These are phyloP conservation scores for Fusarium chlamydosporum DNA, from an alignment of 2,329 filamentous ascomycete genomes.

Conservation along the genomic window DNA sequence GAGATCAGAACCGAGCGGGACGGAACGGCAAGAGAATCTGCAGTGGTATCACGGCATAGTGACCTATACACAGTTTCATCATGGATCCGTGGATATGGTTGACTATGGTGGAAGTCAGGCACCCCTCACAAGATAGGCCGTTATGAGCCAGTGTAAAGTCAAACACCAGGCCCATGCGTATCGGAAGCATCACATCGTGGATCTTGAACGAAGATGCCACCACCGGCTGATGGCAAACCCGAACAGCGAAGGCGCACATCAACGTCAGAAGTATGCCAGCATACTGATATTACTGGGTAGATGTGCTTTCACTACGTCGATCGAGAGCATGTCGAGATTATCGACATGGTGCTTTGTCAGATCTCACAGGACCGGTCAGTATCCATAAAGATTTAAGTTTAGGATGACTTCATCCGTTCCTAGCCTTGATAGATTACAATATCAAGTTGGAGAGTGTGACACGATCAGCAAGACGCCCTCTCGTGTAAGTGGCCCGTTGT, in stretches of 20 bases:
- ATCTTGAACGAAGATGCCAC: slow-evolving; percentile 11
- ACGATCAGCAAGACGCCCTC: background rate
- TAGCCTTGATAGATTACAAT: slow-evolving; percentile 7
- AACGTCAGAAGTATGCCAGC: slow-evolving; percentile 32
- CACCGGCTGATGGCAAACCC: slow-evolving; percentile 11
- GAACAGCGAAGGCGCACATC: slow-evolving; percentile 12
- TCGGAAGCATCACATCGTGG: background rate
- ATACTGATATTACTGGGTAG: background rate
- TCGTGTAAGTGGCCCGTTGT: slow-evolving; percentile 3
- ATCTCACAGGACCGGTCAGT: slow-evolving; percentile 24
- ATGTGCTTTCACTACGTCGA: slow-evolving; percentile 8
- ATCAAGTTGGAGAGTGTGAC: slow-evolving; percentile 7
- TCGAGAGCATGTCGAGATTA: background rate
- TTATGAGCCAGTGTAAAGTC: slow-evolving; percentile 17
- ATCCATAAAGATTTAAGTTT: slow-evolving; percentile 21
- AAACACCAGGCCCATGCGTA: background rate
- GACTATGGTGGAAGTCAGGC: slow-evolving; percentile 2
- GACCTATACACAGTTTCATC: slow-evolving; percentile 3
- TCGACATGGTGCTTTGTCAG: slow-evolving; percentile 2
- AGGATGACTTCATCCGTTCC: slow-evolving; percentile 32
- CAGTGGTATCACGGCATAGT: slow-evolving; percentile 2
- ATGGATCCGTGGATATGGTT: slow-evolving; percentile 11
- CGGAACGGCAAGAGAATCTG: slow-evolving; percentile 8
- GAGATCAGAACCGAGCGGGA: slow-evolving; percentile 13
- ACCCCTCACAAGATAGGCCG: slow-evolving; percentile 17